Conservation (phyloP, 2,329 filamentous ascomycete species). For the Pseudocercospora crystallina region DNA sequence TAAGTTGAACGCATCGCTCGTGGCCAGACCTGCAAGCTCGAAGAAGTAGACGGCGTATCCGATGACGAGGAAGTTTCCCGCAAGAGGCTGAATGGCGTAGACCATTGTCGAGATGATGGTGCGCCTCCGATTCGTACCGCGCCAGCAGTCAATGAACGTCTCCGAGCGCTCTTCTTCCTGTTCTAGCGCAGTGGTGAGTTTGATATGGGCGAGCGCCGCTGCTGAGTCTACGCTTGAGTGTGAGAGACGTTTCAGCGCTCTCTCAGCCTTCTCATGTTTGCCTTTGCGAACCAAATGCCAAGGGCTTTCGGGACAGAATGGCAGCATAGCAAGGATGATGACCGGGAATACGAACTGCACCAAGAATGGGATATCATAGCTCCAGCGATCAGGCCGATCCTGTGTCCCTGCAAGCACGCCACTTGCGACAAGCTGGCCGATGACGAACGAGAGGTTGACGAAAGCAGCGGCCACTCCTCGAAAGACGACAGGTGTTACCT, state of each 20-base stretch:
- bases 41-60: slow-evolving; percentile 39
- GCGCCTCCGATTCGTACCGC: slow-evolving; percentile 35
- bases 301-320: slow-evolving; percentile 31
- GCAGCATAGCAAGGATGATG: slow-evolving; percentile 26
- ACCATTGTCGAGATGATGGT: slow-evolving; percentile 37
- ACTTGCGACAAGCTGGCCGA: slow-evolving; percentile 42
- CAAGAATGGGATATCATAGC: slow-evolving; percentile 41
- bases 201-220: slow-evolving; percentile 3
- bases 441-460: slow-evolving; percentile 56
- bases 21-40: slow-evolving; percentile 36
- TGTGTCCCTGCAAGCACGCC: slow-evolving; percentile 30
- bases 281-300: slow-evolving; percentile 35
- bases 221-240: neutral
- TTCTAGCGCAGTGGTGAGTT: slow-evolving; percentile 4
- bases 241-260: slow-evolving; percentile 7
- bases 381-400: slow-evolving; percentile 30
- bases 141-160: slow-evolving; percentile 31
- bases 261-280: slow-evolving; percentile 30
- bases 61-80: slow-evolving; percentile 35
- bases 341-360: slow-evolving; percentile 39
- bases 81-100: slow-evolving; percentile 35
- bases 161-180: slow-evolving; percentile 16
- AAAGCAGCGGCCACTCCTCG: slow-evolving; percentile 57
- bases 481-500: slow-evolving; percentile 59
- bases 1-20: slow-evolving; percentile 24